Evolutionary conservation across 495 filamentous ascomycete genomes (phyloP).

Genomic region (Aspergillus wentii): DNA sequence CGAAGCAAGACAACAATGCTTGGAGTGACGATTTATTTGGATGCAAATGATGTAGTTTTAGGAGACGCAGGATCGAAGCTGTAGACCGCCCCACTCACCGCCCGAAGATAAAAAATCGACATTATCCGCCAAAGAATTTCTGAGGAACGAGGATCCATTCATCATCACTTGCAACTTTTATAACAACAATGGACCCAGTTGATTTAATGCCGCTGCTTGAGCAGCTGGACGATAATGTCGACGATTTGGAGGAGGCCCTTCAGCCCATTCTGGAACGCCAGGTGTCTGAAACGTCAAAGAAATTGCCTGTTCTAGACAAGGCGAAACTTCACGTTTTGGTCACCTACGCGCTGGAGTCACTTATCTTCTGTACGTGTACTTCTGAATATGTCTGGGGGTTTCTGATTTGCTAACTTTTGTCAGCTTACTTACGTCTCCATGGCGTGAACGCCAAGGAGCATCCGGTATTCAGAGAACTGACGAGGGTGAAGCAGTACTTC

Average conservation of each 20-base stretch:
- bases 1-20: neutral
- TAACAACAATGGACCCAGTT: conserved; percentile 42
- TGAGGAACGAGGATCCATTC: conserved; percentile 6
- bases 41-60: conserved; percentile 10
- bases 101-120: conserved; percentile 15
- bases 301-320: conserved; percentile 86
- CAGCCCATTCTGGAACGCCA: conserved; percentile 59
- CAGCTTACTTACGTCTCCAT: conserved; percentile 76
- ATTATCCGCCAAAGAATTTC: conserved; percentile 20
- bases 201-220: conserved; percentile 54
- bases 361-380: conserved; percentile 70
- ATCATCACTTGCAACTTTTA: conserved; percentile 10
- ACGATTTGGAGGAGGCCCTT: conserved; percentile 70
- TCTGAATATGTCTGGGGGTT: neutral
- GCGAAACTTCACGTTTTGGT: conserved; percentile 83
- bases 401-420: conserved; percentile 11
- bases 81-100: conserved; percentile 16
- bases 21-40: no score
- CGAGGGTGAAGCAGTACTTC: conserved; percentile 83
- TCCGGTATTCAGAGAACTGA: conserved; percentile 77
- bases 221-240: conserved; percentile 68
- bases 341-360: conserved; percentile 86
- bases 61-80: neutral
- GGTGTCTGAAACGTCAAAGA: conserved; percentile 62
- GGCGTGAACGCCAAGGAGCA: conserved; percentile 78